Evolutionary conservation across 805 yeast genomes (phyloP), one percentile per base, ranked within the genome.

Genomic region (Ogataea saltuana): DNA sequence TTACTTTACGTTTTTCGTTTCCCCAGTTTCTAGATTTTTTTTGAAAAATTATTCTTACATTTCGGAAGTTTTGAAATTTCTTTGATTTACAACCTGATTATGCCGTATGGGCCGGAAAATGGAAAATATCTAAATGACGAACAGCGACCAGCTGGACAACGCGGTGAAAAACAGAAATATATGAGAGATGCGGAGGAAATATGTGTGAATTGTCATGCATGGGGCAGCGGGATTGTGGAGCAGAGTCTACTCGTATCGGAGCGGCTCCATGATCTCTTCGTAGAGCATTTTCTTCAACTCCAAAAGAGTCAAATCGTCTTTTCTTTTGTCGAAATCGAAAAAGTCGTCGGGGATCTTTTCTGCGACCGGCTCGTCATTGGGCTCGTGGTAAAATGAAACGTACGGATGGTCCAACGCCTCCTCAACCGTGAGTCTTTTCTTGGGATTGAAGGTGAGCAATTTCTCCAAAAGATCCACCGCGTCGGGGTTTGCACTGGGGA

Each of bases 371-470:
- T 91, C 98, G 62, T 91, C 98, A 42, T 78, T 80, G 3, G 97
- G 96, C 59, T 91, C 98, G 64, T 91, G 98, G 66, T 91, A 91
- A n/a, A 85, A 76, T 39, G 74, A 68, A 41, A 91, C 70, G 64
- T 91, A 91, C 2, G 96, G 96, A 61, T 91, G 98, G 51, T 75
- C 68, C 36, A 91, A 73, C 0, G 97, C 97, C 47, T 85, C 84
- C 41, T 75, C 83, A 3, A 89, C 98, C 2, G 90, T 79, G 48
- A 90, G 83, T 58, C 98, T 74, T 57, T 84, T 80, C 10, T 74
- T 66, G 2, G 97, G 97, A 56, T 89, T 88, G 63, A 91, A 91
- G 1, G 86, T 77, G 34, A 91, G 73, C 71, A 91, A 71, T 51
- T 76, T 82, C 63, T 82, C 73, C 42, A 85, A 58, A 32, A 84